Evolutionary conservation across 768 basidiomycete species (phyloP).

Genomic region (Agrocybe chaxingu): DNA sequence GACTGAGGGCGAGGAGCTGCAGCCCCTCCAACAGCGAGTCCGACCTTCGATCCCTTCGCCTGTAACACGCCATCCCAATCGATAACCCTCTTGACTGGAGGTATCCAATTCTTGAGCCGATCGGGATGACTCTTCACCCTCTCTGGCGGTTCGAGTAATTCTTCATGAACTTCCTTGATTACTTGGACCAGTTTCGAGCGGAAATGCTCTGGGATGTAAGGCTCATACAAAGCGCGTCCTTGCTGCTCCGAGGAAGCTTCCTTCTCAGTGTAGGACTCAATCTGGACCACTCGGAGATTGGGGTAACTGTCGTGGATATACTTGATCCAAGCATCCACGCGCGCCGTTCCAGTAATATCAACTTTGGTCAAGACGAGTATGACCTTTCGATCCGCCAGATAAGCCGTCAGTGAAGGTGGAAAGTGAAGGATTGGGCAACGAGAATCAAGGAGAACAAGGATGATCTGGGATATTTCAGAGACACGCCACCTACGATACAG

Average conservation of each 20-base stretch:
- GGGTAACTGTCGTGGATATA: constrained; percentile 58
- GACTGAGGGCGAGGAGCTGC: constrained; percentile 26
- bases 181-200: constrained; percentile 62
- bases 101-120: constrained; percentile 59
- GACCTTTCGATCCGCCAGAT: constrained; percentile 52
- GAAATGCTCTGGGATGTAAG: constrained; percentile 66
- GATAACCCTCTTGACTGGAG: constrained; percentile 58
- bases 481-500: constrained; percentile 77
- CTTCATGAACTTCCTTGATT: constrained; percentile 61
- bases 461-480: constrained; percentile 84
- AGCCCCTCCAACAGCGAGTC: constrained; percentile 40
- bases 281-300: constrained; percentile 59
- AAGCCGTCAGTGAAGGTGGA: constrained; percentile 70
- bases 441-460: constrained; percentile 85
- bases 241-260: constrained; percentile 35
- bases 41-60: constrained; percentile 41
- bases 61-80: constrained; percentile 70
- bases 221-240: constrained; percentile 50
- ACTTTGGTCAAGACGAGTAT: constrained; percentile 86
- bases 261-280: constrained; percentile 72
- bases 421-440: constrained; percentile 87
- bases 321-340: constrained; percentile 62
- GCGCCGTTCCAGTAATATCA: constrained; percentile 73
- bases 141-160: constrained; percentile 67
- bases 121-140: constrained; percentile 46